phyloP scores from a whole-genome alignment of 495 filamentous ascomycete species.

The Friedmanniomyces simplex region DNA sequence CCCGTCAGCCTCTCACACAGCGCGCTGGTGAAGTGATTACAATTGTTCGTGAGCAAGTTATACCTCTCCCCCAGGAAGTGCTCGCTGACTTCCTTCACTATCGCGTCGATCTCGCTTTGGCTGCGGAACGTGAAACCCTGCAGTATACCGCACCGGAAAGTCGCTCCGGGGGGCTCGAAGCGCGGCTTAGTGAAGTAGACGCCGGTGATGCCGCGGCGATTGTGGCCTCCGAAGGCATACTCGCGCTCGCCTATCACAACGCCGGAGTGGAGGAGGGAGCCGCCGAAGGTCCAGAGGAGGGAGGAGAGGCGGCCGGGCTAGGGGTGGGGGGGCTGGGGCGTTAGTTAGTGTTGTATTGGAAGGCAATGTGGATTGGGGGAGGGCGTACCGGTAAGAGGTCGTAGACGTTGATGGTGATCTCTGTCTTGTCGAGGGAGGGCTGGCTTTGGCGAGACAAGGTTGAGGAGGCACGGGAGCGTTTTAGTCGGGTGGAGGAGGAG shows the following conservation, averaged over 20 bases:
- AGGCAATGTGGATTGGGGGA: neutral
- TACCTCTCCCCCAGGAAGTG: slow-evolving; percentile 61
- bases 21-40: slow-evolving; percentile 70
- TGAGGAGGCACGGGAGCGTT: slow-evolving; percentile 22
- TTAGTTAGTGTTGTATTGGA: slow-evolving; percentile 1
- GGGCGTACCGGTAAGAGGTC: slow-evolving; percentile 56
- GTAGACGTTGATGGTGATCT: slow-evolving; percentile 67
- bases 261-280: slow-evolving; percentile 64
- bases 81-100: slow-evolving; percentile 53
- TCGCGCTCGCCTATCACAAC: slow-evolving; percentile 66
- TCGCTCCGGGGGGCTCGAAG: slow-evolving; percentile 59
- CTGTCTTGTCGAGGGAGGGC: slow-evolving; percentile 52
- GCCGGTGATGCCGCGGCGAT: slow-evolving; percentile 52
- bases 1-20: slow-evolving; percentile 57
- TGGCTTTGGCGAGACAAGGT: slow-evolving; percentile 43
- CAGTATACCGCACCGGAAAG: slow-evolving; percentile 56
- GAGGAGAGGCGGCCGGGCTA: slow-evolving; percentile 58
- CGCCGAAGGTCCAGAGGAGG: slow-evolving; percentile 60
- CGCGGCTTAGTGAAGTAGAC: slow-evolving; percentile 67
- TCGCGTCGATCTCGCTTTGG: slow-evolving; percentile 52
- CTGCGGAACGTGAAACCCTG: slow-evolving; percentile 60
- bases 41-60: slow-evolving; percentile 68
- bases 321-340: neutral
- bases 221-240: slow-evolving; percentile 77
- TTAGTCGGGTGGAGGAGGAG: slow-evolving; percentile 11